These are phyloP conservation scores for Glebionis coronaria DNA, from an alignment of 129 eudicot species.

Conservation along the genomic window DNA sequence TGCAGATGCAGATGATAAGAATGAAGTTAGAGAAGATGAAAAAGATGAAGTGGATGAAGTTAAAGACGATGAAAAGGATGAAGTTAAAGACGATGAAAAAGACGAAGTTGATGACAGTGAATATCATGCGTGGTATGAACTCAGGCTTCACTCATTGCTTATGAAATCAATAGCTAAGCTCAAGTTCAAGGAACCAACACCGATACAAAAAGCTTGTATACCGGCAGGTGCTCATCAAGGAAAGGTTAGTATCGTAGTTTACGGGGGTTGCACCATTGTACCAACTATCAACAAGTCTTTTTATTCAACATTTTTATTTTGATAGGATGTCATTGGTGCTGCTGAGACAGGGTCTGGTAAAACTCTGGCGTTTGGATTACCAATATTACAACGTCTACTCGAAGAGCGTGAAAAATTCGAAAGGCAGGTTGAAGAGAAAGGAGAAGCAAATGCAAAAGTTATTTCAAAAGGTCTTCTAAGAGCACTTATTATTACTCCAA, in stretches of 20 bases:
- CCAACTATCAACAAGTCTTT: slow-evolving; percentile 12
- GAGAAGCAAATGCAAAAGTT: slow-evolving; percentile 48
- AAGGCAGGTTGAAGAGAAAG: slow-evolving; percentile 41
- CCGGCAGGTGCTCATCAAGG: slow-evolving; percentile 99
- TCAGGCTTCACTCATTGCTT: slow-evolving; percentile 88
- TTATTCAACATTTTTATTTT: slow-evolving; percentile 13
- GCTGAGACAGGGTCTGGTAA: slow-evolving; percentile 99
- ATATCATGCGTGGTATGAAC: slow-evolving; percentile 90
- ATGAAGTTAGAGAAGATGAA: slow-evolving; percentile 35
- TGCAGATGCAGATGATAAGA: slow-evolving; percentile 29
- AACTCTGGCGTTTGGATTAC: slow-evolving; percentile 98
- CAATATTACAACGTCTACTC: slow-evolving; percentile 88
- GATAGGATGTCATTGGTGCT: slow-evolving; percentile 95
- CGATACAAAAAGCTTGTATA: slow-evolving; percentile 86
- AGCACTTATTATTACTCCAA: slow-evolving; percentile 90
- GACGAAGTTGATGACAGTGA: slow-evolving; percentile 62
- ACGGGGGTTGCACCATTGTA: neutral
- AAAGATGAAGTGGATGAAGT: neutral
- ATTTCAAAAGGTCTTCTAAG: slow-evolving; percentile 65
- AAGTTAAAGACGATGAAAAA: too few species aligned
- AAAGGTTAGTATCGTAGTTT: slow-evolving; percentile 48
- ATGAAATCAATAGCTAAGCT: slow-evolving; percentile 77
- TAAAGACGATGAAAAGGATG: slow-evolving; percentile 23
- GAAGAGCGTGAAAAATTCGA: slow-evolving; percentile 80
- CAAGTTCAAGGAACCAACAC: slow-evolving; percentile 89